A percentile compares a stretch with the other conserved stretches of the same genome.
Evolutionary conservation across 768 basidiomycete species (phyloP).

Genomic region (Lactifluus echinatus): DNA sequence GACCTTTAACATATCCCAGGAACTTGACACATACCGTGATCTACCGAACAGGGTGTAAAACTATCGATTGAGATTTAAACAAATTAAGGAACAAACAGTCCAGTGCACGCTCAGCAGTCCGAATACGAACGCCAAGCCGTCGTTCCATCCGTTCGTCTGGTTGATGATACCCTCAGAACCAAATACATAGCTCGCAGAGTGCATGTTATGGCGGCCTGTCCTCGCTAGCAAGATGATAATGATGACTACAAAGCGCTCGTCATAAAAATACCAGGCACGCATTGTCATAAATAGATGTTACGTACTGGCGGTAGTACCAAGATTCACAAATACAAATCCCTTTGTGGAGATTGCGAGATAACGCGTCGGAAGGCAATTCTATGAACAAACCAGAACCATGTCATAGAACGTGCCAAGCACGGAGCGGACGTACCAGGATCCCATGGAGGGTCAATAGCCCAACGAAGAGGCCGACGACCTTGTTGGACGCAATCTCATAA

Average conservation of each 20-base stretch:
- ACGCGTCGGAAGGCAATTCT: constrained; percentile 68
- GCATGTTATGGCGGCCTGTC: constrained; percentile 69
- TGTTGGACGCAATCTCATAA: constrained; percentile 55
- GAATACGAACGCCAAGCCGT: constrained; percentile 75
- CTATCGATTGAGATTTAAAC: neutral
- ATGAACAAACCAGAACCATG: neutral
- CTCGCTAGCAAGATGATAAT: constrained; percentile 76
- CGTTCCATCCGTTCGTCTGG: constrained; percentile 70
- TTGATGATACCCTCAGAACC: constrained; percentile 67
- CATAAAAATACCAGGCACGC: neutral
- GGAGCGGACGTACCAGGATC: constrained; percentile 38
- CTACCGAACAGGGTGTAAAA: constrained; percentile 24
- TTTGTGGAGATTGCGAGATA: constrained; percentile 66
- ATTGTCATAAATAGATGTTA: constrained; percentile 14
- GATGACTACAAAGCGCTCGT: constrained; percentile 42
- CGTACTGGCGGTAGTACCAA: constrained; percentile 65
- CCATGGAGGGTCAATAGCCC: constrained; percentile 76
- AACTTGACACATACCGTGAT: constrained; percentile 42
- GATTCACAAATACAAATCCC: constrained; percentile 80
- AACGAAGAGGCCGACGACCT: constrained; percentile 71
- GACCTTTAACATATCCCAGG: neutral
- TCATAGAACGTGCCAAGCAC: neutral
- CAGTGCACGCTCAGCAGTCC: constrained; percentile 83
- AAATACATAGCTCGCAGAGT: constrained; percentile 72
- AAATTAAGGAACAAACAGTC: constrained; percentile 46